Conservation (phyloP, 305 asterid species). For the Andrographis paniculata region DNA sequence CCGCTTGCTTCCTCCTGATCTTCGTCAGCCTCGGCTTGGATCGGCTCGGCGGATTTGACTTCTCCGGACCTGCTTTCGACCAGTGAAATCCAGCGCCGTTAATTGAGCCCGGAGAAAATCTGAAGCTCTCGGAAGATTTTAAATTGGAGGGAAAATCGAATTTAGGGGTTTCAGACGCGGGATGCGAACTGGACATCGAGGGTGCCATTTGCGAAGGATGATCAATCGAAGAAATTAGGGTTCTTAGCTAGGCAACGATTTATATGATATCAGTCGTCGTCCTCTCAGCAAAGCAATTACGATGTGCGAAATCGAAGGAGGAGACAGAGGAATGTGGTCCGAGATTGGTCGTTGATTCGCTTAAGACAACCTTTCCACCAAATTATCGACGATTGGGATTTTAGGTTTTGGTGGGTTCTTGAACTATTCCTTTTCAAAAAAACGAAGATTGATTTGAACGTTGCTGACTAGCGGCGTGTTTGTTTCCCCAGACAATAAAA, state of each 20-base stretch:
- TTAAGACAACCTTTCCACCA: too few relatives aligned
- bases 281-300: too few relatives aligned
- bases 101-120: slow-evolving; percentile 18
- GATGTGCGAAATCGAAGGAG: too few relatives aligned
- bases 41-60: slow-evolving; percentile 23
- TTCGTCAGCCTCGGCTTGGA: slow-evolving; percentile 46
- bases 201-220: slow-evolving; percentile 23
- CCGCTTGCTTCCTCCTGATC: slow-evolving; percentile 35
- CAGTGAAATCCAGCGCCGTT: slow-evolving; percentile 28
- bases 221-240: slow-evolving; percentile 19
- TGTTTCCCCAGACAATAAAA: too few relatives aligned
- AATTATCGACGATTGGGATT: too few relatives aligned
- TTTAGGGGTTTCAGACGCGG: slow-evolving; percentile 23
- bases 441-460: too few relatives aligned
- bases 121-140: slow-evolving; percentile 18
- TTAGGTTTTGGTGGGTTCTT: too few relatives aligned
- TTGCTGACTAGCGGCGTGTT: too few relatives aligned
- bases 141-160: slow-evolving; percentile 17
- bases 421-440: too few relatives aligned
- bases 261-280: too few relatives aligned
- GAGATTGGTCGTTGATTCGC: too few relatives aligned
- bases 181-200: slow-evolving; percentile 23
- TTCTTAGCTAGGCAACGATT: slow-evolving; percentile 10
- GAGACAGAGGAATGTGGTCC: too few relatives aligned
- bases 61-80: slow-evolving; percentile 29